Percentiles rank a stretch among this genome's conserved stretches.
Evolutionary conservation across 768 basidiomycete species (phyloP).

Genomic region (Sistotremastrum niveocremeum): DNA sequence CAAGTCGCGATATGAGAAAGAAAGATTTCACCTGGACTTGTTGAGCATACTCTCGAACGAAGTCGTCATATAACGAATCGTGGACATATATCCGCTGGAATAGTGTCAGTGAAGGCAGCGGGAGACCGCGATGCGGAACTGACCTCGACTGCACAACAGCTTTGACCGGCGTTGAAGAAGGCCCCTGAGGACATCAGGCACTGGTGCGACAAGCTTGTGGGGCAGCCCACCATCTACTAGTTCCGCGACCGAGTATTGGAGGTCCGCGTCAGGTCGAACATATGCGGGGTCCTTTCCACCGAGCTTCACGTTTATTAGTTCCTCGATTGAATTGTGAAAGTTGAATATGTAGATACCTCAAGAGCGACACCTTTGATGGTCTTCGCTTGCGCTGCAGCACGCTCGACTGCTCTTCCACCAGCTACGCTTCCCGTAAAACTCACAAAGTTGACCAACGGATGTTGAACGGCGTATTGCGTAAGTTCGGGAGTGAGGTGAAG

Average conservation of each 20-base stretch:
- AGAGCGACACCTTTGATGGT: slow-evolving; percentile 82
- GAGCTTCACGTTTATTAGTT: slow-evolving; percentile 34
- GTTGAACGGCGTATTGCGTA: slow-evolving; percentile 45
- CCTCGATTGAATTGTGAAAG: neutral
- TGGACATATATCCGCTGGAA: slow-evolving; percentile 86
- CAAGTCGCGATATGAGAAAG: neutral
- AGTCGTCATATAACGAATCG: slow-evolving; percentile 63
- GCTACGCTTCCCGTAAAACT: slow-evolving; percentile 84
- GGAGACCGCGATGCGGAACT: slow-evolving; percentile 5
- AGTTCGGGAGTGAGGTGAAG: slow-evolving; percentile 58
- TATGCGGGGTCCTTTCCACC: slow-evolving; percentile 99
- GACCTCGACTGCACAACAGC: slow-evolving; percentile 89
- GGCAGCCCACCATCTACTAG: slow-evolving; percentile 71
- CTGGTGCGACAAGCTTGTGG: neutral
- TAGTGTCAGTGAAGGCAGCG: neutral
- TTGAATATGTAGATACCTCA: slow-evolving; percentile 36
- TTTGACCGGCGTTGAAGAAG: slow-evolving; percentile 96
- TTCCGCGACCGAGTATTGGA: slow-evolving; percentile 70
- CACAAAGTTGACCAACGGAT: slow-evolving; percentile 63
- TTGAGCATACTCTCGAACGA: slow-evolving; percentile 61
- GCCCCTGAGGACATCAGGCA: slow-evolving; percentile 37
- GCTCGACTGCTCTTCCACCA: slow-evolving; percentile 62
- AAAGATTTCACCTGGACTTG: slow-evolving; percentile 44
- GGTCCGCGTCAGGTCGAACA: slow-evolving; percentile 74
- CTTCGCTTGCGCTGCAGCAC: slow-evolving; percentile 45